Conservation (phyloP, 163 green algal genomes). For the Scenedesmus sp. region DNA sequence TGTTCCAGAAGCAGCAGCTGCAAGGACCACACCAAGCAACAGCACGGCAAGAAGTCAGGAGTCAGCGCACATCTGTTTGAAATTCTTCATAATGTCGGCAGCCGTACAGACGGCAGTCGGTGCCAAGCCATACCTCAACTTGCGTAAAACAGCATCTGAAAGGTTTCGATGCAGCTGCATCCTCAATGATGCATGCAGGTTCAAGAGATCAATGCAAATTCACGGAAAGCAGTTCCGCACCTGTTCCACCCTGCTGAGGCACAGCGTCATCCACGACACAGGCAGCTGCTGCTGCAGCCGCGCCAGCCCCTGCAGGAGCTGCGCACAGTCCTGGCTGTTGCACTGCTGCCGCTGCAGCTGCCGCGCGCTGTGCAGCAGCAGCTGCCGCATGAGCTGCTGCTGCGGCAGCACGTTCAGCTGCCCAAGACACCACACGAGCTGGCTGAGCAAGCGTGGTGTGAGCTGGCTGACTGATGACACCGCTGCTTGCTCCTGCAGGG, state of each 20-base stretch:
- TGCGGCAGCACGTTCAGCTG: neutral
- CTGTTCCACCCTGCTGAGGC: neutral
- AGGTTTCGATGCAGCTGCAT: too few species aligned
- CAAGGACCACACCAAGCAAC: neutral
- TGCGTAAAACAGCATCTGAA: too few species aligned
- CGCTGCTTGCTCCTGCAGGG: conserved; percentile 4
- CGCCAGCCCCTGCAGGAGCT: conserved; percentile 20
- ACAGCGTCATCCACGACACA: neutral
- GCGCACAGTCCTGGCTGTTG: conserved; percentile 43
- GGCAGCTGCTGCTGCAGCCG: neutral
- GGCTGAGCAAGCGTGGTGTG: neutral
- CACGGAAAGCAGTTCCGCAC: too few species aligned
- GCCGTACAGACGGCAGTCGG: too few species aligned
- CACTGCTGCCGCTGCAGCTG: conserved; percentile 3
- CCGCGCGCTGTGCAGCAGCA: neutral
- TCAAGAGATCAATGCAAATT: too few species aligned
- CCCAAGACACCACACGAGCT: conserved; percentile 27
- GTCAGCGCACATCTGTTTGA: too few species aligned
- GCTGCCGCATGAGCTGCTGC: neutral
- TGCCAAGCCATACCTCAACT: too few species aligned
- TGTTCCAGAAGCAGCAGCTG: neutral
- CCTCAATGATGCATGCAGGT: too few species aligned
- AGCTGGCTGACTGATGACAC: neutral
- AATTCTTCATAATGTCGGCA: too few species aligned
- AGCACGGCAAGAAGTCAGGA: neutral